Percentiles rank a stretch among this genome's conserved stretches.
These are phyloP conservation scores for Cyamopsis tetragonoloba DNA, from an alignment of 306 rosid species.

Conservation along the genomic window DNA sequence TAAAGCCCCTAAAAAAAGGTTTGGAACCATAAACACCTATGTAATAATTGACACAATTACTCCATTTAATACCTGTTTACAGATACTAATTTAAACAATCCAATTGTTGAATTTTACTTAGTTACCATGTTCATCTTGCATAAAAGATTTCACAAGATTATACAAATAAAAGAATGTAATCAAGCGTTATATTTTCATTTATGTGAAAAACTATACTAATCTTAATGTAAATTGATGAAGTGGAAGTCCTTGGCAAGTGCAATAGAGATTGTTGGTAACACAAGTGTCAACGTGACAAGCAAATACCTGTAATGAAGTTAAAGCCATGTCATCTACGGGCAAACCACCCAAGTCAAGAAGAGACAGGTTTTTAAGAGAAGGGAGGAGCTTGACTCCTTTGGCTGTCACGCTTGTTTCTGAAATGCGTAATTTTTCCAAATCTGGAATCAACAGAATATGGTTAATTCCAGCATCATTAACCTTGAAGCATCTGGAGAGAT, in stretches of 20 bases:
- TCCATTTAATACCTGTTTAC: background rate
- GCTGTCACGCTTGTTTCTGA: constrained; percentile 68
- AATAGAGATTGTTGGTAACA: background rate
- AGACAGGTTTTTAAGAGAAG: constrained; percentile 55
- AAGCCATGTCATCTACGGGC: constrained; percentile 61
- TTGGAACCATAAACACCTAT: background rate
- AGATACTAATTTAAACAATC: background rate
- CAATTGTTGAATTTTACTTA: background rate
- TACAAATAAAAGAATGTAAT: background rate
- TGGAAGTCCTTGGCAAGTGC: too few relatives aligned
- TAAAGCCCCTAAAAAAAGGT: background rate
- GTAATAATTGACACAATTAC: background rate
- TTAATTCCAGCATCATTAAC: constrained; percentile 66
- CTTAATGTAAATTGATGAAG: background rate
- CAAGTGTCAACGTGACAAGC: background rate
- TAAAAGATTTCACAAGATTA: background rate
- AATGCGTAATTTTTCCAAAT: constrained; percentile 58
- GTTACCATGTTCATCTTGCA: background rate
- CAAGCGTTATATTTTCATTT: background rate
- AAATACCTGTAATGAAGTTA: constrained; percentile 62
- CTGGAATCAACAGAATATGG: constrained; percentile 59
- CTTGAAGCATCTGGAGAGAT: constrained; percentile 72
- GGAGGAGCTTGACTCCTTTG: constrained; percentile 58
- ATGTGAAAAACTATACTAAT: background rate
- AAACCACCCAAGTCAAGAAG: constrained; percentile 89